Conservation (phyloP, 2,329 filamentous ascomycete species). For the Nectriaceae sp. region DNA sequence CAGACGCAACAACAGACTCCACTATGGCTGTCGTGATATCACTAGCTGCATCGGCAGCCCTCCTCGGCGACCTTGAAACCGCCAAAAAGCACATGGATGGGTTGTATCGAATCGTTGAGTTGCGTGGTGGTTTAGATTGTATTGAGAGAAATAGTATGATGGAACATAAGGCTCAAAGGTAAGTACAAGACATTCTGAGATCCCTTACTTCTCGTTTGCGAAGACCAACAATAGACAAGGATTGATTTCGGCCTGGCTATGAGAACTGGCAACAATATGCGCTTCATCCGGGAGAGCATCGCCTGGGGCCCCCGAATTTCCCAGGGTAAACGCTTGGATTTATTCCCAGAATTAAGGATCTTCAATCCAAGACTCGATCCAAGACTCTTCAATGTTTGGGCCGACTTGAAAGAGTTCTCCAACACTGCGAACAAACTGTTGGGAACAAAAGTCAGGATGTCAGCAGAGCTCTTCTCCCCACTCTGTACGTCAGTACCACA, state of each 20-base stretch:
- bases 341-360: slow-evolving; percentile 10
- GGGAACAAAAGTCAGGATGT: slow-evolving; percentile 19
- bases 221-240: neutral
- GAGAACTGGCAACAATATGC: slow-evolving; percentile 6
- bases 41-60: slow-evolving; percentile 22
- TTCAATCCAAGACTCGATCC: slow-evolving; percentile 12
- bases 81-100: slow-evolving; percentile 27
- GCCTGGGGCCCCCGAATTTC: slow-evolving; percentile 15
- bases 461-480: slow-evolving; percentile 16
- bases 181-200: neutral
- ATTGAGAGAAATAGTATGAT: slow-evolving; percentile 14
- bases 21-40: slow-evolving; percentile 23
- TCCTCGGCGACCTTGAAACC: slow-evolving; percentile 22
- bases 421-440: slow-evolving; percentile 21
- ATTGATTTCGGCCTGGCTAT: slow-evolving; percentile 15
- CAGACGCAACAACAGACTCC: slow-evolving; percentile 10
- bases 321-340: neutral
- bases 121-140: slow-evolving; percentile 22
- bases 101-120: slow-evolving; percentile 19
- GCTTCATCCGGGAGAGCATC: slow-evolving; percentile 6
- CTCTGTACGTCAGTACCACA: slow-evolving; percentile 23
- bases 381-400: slow-evolving; percentile 22
- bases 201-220: neutral
- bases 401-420: slow-evolving; percentile 26
- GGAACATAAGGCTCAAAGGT: slow-evolving; percentile 17